Evolutionary conservation across 805 yeast species (phyloP), one percentile per base, ranked within the genome.

Genomic region (Yamadazyma sp.): DNA sequence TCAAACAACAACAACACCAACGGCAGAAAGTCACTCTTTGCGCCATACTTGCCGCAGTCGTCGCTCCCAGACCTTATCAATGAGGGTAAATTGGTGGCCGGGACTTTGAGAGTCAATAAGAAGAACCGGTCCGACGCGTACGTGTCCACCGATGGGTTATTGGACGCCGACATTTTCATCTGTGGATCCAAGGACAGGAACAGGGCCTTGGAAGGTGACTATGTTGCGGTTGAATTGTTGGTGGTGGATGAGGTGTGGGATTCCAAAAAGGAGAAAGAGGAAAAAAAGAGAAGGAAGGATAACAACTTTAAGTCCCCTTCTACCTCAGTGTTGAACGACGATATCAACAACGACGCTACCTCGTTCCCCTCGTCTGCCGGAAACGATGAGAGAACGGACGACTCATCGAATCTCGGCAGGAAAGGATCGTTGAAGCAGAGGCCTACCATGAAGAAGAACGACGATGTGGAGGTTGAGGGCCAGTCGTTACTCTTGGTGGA

Each of bases 161-260:
- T 93, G 46, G 99, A 93, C 62, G 95, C 99, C 0, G 99, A 93
- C 61, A 88, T 93, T 44, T 93, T 89, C 56, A 93, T 93, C 48
- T 93, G 98, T 68, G 99, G 99, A 8, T 90, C 98, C 8, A 93
- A 93, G 60, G 99, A 93, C 63, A 84, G 99, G 60, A 93, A 93
- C 62, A 81, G 99, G 59, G 98, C 99, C 2, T 69, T 93, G 38
- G 99, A 93, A 62, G 96, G 97, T 40, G 99, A 93, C 59, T 67
- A 88, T 35, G 99, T 93, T 26, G 99, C 99, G 0, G 90, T 93
- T 15, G 99, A 93, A 60, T 73, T 93, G 46, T 75, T 93, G 40
- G 86, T 85, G 15, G 99, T 93, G 26, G 97, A 93, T 60, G 99
- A 93, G 56, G 99, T 93, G 21, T 93, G 99, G 99, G 88, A 80